These are phyloP conservation scores for Phialophora macrospora DNA, from an alignment of 2,329 filamentous ascomycete genomes.

Conservation along the genomic window DNA sequence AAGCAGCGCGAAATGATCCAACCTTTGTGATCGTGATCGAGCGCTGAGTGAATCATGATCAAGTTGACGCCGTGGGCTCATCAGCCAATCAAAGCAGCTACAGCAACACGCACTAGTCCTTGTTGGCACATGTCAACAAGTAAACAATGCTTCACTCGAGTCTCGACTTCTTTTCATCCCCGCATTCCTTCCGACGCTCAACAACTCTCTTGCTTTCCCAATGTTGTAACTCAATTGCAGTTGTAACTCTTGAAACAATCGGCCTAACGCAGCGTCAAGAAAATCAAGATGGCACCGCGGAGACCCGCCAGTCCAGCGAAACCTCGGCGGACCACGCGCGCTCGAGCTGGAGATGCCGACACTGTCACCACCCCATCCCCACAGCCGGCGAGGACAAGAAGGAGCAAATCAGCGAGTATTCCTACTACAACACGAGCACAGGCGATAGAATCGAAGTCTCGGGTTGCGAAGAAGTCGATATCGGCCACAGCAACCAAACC, in stretches of 20 bases:
- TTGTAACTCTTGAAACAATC: background rate
- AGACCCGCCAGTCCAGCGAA: constrained; percentile 42
- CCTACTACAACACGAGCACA: constrained; percentile 37
- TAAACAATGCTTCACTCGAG: constrained; percentile 14
- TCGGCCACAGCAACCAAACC: constrained; percentile 16
- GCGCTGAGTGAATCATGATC: background rate
- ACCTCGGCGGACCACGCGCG: constrained; percentile 42
- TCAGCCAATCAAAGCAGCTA: constrained; percentile 3
- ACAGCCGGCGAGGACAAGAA: constrained; percentile 31
- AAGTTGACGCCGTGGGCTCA: background rate
- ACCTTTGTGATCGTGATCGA: background rate
- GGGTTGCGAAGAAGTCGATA: constrained; percentile 32
- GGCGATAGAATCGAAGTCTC: constrained; percentile 32
- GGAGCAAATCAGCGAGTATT: constrained; percentile 24
- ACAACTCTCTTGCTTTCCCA: background rate
- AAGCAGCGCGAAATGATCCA: background rate
- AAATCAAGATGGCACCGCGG: constrained; percentile 32
- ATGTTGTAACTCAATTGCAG: background rate
- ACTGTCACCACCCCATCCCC: constrained; percentile 6
- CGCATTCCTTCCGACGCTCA: constrained; percentile 1
- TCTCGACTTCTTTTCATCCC: constrained; percentile 2
- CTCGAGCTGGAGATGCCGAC: constrained; percentile 40
- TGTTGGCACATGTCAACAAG: constrained; percentile 13
- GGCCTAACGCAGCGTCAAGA: background rate
- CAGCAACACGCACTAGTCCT: background rate